Conservation (phyloP, 1,284 basidiomycete genomes). For the Ceratobasidium papillatum region DNA sequence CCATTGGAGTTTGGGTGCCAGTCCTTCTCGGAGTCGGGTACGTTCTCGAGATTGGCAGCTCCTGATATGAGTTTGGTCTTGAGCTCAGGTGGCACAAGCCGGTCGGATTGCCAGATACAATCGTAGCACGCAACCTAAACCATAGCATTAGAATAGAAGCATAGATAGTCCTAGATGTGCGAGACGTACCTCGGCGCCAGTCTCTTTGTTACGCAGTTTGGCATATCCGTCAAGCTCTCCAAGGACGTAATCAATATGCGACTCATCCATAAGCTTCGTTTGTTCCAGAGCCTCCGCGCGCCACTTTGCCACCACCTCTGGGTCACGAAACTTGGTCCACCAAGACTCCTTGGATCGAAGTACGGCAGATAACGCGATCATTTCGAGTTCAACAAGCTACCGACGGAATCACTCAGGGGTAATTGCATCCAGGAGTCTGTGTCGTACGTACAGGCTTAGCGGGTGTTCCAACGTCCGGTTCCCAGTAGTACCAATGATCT, state of each 20-base stretch:
- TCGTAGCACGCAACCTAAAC: constrained; percentile 62
- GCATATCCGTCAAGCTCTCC: constrained; percentile 62
- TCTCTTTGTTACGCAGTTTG: constrained; percentile 54
- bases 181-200: constrained; percentile 52
- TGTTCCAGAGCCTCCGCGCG: constrained; percentile 49
- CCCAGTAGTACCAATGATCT: no score
- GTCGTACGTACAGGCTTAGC: no score
- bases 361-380: constrained; percentile 59
- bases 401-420: no score
- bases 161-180: background rate
- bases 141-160: background rate
- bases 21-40: constrained; percentile 55
- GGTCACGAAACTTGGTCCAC: constrained; percentile 54
- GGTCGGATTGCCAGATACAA: constrained; percentile 61
- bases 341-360: constrained; percentile 57
- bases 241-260: constrained; percentile 62
- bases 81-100: constrained; percentile 46
- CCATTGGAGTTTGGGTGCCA: constrained; percentile 60
- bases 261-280: constrained; percentile 53
- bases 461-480: no score
- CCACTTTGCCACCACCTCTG: constrained; percentile 52
- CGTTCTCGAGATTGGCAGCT: constrained; percentile 52
- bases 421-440: no score
- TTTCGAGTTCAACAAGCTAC: constrained; percentile 61
- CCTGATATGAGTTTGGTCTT: constrained; percentile 44